phyloP scores from a whole-genome alignment of 2,329 filamentous ascomycete species.

The Fusarium guadeloupense region DNA sequence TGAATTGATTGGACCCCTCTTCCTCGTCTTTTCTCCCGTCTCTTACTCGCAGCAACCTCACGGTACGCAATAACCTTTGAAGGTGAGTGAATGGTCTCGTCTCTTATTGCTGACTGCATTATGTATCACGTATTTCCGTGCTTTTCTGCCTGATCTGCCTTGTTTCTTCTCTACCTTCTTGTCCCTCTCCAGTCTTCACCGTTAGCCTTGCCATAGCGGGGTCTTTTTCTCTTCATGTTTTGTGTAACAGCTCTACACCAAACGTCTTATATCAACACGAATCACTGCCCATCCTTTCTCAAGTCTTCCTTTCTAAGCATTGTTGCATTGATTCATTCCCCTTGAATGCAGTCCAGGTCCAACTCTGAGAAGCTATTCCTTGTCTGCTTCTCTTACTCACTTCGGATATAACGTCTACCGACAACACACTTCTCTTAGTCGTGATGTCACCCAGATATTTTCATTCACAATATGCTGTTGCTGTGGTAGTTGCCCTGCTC shows the following conservation, averaged over 20 bases:
- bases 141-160: constrained; percentile 34
- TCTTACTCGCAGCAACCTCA: constrained; percentile 37
- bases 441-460: constrained; percentile 20
- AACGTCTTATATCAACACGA: constrained; percentile 21
- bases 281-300: neutral
- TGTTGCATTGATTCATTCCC: neutral
- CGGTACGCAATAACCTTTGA: constrained; percentile 34
- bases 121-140: constrained; percentile 8
- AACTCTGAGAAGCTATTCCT: neutral
- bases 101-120: constrained; percentile 34
- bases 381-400: neutral
- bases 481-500: constrained; percentile 39
- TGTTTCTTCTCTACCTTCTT: neutral
- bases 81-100: constrained; percentile 39
- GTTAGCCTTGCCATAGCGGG: constrained; percentile 22
- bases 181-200: neutral
- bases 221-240: constrained; percentile 15
- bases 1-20: constrained; percentile 40
- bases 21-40: constrained; percentile 24
- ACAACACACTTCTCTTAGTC: constrained; percentile 7
- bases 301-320: neutral
- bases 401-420: constrained; percentile 1
- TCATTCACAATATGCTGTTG: constrained; percentile 18
- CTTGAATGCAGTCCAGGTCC: neutral
- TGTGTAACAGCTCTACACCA: constrained; percentile 24